Evolutionary conservation across 1,139 yeast species (phyloP).

Genomic region (Protomyces macrosporus): DNA sequence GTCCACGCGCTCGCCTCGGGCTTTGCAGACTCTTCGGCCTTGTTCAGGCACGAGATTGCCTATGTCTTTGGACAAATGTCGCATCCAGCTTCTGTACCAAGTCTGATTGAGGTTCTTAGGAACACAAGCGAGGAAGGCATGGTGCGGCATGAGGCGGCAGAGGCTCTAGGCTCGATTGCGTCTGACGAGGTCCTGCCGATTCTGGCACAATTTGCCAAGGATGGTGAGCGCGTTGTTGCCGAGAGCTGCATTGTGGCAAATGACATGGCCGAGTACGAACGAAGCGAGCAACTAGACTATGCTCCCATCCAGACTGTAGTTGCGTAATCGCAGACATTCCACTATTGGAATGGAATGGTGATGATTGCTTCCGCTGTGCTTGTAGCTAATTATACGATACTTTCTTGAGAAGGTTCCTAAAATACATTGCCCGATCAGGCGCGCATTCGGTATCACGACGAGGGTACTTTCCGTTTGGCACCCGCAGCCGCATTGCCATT

Average conservation of each 20-base stretch:
- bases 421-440: neutral
- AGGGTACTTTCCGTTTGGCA: neutral
- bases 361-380: neutral
- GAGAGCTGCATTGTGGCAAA: slow-evolving; percentile 95
- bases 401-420: neutral
- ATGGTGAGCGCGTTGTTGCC: slow-evolving; percentile 82
- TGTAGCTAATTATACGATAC: neutral
- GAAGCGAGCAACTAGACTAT: slow-evolving; percentile 76
- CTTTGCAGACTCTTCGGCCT: slow-evolving; percentile 81
- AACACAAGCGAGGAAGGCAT: slow-evolving; percentile 82
- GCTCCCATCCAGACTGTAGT: slow-evolving; percentile 35
- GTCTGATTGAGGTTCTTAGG: slow-evolving; percentile 72
- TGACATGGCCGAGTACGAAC: slow-evolving; percentile 96
- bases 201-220: slow-evolving; percentile 69
- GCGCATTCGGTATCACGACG: neutral
- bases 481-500: neutral
- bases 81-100: slow-evolving; percentile 87
- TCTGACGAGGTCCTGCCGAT: slow-evolving; percentile 94
- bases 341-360: neutral
- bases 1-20: slow-evolving; percentile 88
- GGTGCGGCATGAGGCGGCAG: slow-evolving; percentile 99
- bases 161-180: slow-evolving; percentile 94
- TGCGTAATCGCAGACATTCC: neutral
- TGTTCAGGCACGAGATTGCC: slow-evolving; percentile 96
- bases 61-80: slow-evolving; percentile 96